These are phyloP conservation scores for Nitzschia sp. DNA, from an alignment of 108 stramenopile genomes.

Conservation along the genomic window DNA sequence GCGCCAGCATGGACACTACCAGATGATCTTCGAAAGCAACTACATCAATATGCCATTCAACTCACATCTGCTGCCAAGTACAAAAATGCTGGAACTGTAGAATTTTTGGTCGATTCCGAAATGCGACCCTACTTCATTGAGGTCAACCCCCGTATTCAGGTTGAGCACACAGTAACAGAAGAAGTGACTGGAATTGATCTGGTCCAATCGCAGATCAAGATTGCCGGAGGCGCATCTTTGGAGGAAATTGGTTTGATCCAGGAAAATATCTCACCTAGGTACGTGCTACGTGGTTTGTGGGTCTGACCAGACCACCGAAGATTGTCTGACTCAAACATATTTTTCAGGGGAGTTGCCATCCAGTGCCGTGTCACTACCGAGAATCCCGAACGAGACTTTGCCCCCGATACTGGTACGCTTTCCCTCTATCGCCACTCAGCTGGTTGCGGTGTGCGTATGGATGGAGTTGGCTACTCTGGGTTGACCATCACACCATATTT, in stretches of 20 bases:
- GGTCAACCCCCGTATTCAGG: constrained; percentile 96
- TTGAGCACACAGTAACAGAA: constrained; percentile 98
- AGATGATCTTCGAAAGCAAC: constrained; percentile 56
- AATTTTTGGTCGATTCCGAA: constrained; percentile 90
- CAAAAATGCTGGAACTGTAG: constrained; percentile 98
- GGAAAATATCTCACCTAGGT: constrained; percentile 64
- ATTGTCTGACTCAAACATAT: neutral
- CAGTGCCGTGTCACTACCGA: constrained; percentile 95
- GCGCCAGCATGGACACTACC: constrained; percentile 90
- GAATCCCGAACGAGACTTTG: constrained; percentile 81
- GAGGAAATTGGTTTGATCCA: constrained; percentile 77
- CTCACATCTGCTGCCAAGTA: constrained; percentile 88
- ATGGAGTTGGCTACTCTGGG: constrained; percentile 78
- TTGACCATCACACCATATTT: constrained; percentile 87
- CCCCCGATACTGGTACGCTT: constrained; percentile 88
- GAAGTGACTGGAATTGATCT: constrained; percentile 94
- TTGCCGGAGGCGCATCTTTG: constrained; percentile 89
- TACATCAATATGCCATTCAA: constrained; percentile 86
- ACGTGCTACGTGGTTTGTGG: neutral
- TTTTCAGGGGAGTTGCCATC: constrained; percentile 73
- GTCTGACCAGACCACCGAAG: neutral
- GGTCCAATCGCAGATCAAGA: constrained; percentile 90
- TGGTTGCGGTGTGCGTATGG: constrained; percentile 91
- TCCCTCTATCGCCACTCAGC: constrained; percentile 80
- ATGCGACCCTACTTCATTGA: constrained; percentile 88